Percentiles rank a stretch among this genome's conserved stretches.
phyloP scores from a whole-genome alignment of 352 stramenopile species.

The Globisporangium radiosum region DNA sequence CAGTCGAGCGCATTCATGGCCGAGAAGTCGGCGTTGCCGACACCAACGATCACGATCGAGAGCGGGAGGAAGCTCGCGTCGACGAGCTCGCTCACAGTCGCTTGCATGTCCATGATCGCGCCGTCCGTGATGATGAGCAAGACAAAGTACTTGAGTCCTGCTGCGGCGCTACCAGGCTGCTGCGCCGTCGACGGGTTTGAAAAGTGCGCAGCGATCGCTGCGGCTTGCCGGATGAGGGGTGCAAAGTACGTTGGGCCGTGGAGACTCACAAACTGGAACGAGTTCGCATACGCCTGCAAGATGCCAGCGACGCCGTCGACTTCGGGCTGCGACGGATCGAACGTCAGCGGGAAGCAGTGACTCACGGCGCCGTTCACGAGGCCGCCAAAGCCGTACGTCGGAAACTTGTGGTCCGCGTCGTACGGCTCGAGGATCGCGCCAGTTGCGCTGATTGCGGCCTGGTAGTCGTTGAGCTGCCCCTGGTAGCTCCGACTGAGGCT shows the following conservation, averaged over 20 bases:
- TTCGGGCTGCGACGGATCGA: constrained; percentile 37
- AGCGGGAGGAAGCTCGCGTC: constrained; percentile 55
- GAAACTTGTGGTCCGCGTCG: constrained; percentile 68
- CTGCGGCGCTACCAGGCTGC: constrained; percentile 10
- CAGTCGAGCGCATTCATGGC: constrained; percentile 53
- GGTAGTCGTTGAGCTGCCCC: constrained; percentile 74
- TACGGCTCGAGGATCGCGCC: constrained; percentile 70
- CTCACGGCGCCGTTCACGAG: constrained; percentile 51
- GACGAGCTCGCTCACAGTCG: constrained; percentile 67
- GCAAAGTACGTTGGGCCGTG: constrained; percentile 78
- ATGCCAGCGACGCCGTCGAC: constrained; percentile 62
- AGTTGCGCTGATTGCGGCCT: constrained; percentile 60
- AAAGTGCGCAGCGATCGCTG: constrained; percentile 52
- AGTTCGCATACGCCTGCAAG: constrained; percentile 50
- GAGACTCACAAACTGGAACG: constrained; percentile 60
- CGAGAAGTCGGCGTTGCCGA: constrained; percentile 68
- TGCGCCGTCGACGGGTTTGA: constrained; percentile 8
- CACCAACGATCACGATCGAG: constrained; percentile 78
- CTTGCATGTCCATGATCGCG: constrained; percentile 73
- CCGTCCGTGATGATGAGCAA: constrained; percentile 70
- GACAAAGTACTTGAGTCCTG: constrained; percentile 70
- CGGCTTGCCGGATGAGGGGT: constrained; percentile 60
- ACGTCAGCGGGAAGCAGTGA: constrained; percentile 47
- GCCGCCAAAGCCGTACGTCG: constrained; percentile 77
- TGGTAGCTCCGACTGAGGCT: constrained; percentile 45